Evolutionary conservation across 805 yeast genomes (phyloP).

Genomic region (Tetrapisispora pingtungensis): DNA sequence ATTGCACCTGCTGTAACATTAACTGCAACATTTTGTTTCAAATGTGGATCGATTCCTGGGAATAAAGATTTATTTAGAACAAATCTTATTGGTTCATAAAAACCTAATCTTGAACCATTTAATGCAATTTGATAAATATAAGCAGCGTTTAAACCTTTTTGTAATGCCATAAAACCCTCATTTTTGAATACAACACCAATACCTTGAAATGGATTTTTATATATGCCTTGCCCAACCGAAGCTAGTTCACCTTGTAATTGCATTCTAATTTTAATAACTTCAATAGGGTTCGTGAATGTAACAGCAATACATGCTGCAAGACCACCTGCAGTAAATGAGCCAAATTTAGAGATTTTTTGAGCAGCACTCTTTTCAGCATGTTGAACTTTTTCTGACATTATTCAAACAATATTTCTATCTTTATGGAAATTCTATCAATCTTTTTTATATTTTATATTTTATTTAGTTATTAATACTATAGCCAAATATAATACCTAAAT

Average conservation of each 20-base stretch:
- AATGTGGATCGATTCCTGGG: slow-evolving; percentile 41
- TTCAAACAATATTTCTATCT: too few relatives aligned
- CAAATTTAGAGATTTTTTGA: slow-evolving; percentile 53
- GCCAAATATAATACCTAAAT: too few relatives aligned
- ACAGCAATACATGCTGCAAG: slow-evolving; percentile 97
- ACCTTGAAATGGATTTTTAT: slow-evolving; percentile 83
- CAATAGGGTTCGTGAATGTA: slow-evolving; percentile 92
- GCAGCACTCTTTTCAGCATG: slow-evolving; percentile 35
- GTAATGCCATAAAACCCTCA: slow-evolving; percentile 84
- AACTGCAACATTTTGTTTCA: slow-evolving; percentile 41
- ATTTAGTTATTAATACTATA: too few relatives aligned
- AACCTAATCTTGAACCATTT: slow-evolving; percentile 89
- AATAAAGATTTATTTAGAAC: slow-evolving; percentile 44
- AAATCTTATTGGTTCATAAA: slow-evolving; percentile 80
- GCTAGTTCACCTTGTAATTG: slow-evolving; percentile 91
- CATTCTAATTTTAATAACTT: slow-evolving; percentile 89
- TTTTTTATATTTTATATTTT: too few relatives aligned
- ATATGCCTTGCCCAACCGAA: slow-evolving; percentile 41
- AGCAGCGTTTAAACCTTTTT: slow-evolving; percentile 83
- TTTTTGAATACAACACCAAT: slow-evolving; percentile 55
- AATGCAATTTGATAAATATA: slow-evolving; percentile 83
- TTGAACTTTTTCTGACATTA: slow-evolving; percentile 1
- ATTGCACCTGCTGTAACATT: slow-evolving; percentile 73
- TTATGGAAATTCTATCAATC: too few relatives aligned
- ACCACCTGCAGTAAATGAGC: slow-evolving; percentile 87